Evolutionary conservation across 2,329 filamentous ascomycete species (phyloP).

Genomic region (Mariannaea sp.): DNA sequence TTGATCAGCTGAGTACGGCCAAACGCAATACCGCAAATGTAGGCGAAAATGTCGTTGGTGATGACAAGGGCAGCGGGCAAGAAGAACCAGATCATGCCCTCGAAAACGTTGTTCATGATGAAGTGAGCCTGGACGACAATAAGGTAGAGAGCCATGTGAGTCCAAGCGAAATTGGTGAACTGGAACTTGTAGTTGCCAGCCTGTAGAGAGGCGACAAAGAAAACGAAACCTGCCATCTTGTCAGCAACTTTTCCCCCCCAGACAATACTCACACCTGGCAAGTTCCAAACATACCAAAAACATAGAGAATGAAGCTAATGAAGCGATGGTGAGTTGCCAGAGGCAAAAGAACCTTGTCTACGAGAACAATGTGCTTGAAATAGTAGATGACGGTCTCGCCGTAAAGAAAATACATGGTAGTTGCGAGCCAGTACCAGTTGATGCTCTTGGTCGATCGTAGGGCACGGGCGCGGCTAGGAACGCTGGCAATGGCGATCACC

Average conservation of each 20-base stretch:
- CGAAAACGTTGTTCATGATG: conserved; percentile 99
- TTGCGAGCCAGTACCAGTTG: conserved; percentile 99
- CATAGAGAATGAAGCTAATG: conserved; percentile 98
- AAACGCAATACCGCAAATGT: conserved; percentile 96
- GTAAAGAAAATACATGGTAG: conserved; percentile 99
- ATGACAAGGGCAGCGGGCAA: conserved; percentile 92
- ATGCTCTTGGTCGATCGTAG: conserved; percentile 93
- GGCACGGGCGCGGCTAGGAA: conserved; percentile 88
- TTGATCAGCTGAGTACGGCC: conserved; percentile 97
- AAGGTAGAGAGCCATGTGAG: conserved; percentile 97
- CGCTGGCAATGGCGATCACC: conserved; percentile 96
- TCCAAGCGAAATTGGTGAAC: conserved; percentile 99
- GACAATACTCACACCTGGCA: no score
- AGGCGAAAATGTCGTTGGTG: conserved; percentile 98
- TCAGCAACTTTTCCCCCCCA: conserved; percentile 29
- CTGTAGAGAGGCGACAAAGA: conserved; percentile 93
- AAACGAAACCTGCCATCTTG: conserved; percentile 77
- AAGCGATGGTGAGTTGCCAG: conserved; percentile 97
- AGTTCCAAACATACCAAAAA: conserved; percentile 92
- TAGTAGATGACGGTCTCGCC: conserved; percentile 99
- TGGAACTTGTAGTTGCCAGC: conserved; percentile 98
- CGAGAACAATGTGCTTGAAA: conserved; percentile 97
- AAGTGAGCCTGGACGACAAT: conserved; percentile 98
- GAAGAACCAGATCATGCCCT: conserved; percentile 99
- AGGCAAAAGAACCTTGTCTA: conserved; percentile 89